Base-by-base conservation (phyloP, 305 asterid species). In the Solanum aculeatissimum region DNA sequence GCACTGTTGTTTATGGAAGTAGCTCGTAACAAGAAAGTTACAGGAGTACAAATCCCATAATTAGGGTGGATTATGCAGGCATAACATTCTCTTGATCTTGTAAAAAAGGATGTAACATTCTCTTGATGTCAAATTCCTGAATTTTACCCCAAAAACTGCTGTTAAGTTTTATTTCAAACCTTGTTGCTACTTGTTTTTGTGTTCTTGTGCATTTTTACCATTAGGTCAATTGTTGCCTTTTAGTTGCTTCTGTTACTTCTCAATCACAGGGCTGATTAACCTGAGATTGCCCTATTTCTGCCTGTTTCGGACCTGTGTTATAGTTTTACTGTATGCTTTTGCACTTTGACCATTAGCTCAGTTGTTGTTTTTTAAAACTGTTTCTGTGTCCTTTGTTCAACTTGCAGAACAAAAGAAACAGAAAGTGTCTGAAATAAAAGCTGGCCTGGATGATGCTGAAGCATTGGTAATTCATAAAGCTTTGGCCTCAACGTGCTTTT, bases 331-430 rank as follows among this genome's bases (percentile, higher is more conserved):
- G 19, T n/a, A 21, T 83, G 38, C 7, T 54, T 54, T 21, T 35
- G 77, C 27, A 19, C 25, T 38, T 49, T 80, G 65, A 23, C 77
- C 14, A 29, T 66, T 27, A 38, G 43, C 49, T 16, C 51, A 29
- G 12, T 47, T 16, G 55, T 38, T 83, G n/a, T 74, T 49, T 42
- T 77, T 23, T 42, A 45, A 70, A 84, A 84, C 60, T 82, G 83
- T 71, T 51, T 38, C 29, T 83, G 8, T 81, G 27, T 86, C 55
- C 35, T 77, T 83, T 49, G 10, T 66, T 49, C 38, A 80, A 80
- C 54, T 77, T 90, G 88, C 93, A 93, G 97, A 93, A 85, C 94
- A 85, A 88, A 92, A 90, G 92, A 92, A 93, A 83, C 93, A 93
- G 86, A 91, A 88, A 86, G 75, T 91, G 9, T 87, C 88, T 58